phyloP scores from a whole-genome alignment of 768 basidiomycete species.

The Leccinellum luteum region DNA sequence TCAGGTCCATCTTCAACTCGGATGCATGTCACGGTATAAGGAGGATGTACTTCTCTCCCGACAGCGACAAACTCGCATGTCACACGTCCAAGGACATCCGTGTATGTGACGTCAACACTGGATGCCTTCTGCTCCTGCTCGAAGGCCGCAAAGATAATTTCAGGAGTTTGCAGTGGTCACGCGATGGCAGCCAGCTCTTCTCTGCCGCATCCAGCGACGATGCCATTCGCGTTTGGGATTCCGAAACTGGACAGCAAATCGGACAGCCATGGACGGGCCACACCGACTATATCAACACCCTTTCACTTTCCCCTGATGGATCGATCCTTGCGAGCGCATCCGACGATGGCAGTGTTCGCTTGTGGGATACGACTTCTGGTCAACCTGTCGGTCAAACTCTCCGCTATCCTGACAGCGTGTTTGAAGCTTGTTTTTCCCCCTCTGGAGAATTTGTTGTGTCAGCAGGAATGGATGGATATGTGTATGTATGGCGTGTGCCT shows the following conservation, averaged over 20 bases:
- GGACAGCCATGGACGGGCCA: too few species aligned
- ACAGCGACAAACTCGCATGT: not conserved
- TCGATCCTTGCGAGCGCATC: not conserved
- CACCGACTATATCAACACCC: too few species aligned
- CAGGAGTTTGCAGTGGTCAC: too few species aligned
- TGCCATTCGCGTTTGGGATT: too few species aligned
- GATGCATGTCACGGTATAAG: too few species aligned
- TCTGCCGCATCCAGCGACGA: too few species aligned
- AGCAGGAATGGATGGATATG: not conserved
- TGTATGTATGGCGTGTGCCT: not conserved
- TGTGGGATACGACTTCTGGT: not conserved
- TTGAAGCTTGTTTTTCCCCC: not conserved
- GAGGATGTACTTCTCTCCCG: not conserved
- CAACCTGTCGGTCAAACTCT: not conserved
- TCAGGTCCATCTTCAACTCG: not conserved
- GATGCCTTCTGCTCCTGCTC: not conserved
- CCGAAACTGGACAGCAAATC: too few species aligned
- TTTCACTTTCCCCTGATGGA: not conserved
- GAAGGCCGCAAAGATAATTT: too few species aligned
- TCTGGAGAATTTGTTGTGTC: not conserved
- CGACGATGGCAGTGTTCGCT: not conserved
- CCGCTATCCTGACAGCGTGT: accelerated
- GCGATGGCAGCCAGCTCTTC: too few species aligned
- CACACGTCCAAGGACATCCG: not conserved
- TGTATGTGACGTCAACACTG: not conserved